Conservation (phyloP, 2,329 filamentous ascomycete species). For the Xylariaceae sp. region DNA sequence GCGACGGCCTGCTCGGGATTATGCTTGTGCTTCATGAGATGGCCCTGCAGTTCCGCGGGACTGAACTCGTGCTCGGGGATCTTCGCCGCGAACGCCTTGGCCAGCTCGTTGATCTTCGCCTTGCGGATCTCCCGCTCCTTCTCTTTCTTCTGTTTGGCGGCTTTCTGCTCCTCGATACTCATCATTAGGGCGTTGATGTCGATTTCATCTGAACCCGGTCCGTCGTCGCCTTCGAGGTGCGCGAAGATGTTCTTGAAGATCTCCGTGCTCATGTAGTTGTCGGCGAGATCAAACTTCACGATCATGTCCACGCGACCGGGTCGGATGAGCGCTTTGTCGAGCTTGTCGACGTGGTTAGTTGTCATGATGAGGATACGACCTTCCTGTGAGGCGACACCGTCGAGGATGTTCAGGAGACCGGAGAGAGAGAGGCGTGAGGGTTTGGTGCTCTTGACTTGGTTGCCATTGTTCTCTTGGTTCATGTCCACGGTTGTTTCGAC, state of each 20-base stretch:
- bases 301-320: conserved; percentile 58
- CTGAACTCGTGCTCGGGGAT: conserved; percentile 54
- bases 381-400: conserved; percentile 63
- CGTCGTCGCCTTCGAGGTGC: conserved; percentile 42
- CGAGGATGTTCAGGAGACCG: conserved; percentile 73
- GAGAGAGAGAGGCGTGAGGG: conserved; percentile 59
- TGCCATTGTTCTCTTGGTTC: not conserved
- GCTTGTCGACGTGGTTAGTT: conserved; percentile 57
- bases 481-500: not conserved
- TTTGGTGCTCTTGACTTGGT: conserved; percentile 13
- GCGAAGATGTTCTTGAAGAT: conserved; percentile 57
- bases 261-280: conserved; percentile 45
- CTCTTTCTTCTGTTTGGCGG: conserved; percentile 28
- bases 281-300: conserved; percentile 52
- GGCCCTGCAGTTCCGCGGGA: conserved; percentile 57
- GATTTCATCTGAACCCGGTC: too few species aligned
- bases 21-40: conserved; percentile 52
- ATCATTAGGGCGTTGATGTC: conserved; percentile 17
- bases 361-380: conserved; percentile 61
- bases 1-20: conserved; percentile 45
- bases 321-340: conserved; percentile 58
- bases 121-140: conserved; percentile 34
- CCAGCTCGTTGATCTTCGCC: conserved; percentile 41
- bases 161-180: conserved; percentile 30
- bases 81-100: conserved; percentile 43